phyloP scores from a whole-genome alignment of 768 basidiomycete genomes.

The Cubamyces lactineus region DNA sequence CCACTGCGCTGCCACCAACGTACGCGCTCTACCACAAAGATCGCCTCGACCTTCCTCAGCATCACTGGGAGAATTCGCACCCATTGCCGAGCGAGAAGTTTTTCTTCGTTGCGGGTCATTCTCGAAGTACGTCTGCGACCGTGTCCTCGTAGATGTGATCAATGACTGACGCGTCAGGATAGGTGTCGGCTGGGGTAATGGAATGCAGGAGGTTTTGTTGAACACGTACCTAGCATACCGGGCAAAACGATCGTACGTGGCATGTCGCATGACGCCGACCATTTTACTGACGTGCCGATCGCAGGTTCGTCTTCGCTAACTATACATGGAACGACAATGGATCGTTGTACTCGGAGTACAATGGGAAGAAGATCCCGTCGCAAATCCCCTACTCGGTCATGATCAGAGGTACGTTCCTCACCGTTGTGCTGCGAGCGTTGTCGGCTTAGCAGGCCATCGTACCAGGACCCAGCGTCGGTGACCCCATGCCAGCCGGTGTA shows the following conservation, averaged over 20 bases:
- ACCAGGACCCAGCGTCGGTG: constrained; percentile 47
- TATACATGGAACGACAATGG: constrained; percentile 53
- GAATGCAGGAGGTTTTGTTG: constrained; percentile 58
- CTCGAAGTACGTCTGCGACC: not conserved
- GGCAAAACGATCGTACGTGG: constrained; percentile 51
- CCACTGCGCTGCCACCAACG: not conserved
- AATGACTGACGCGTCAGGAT: not conserved
- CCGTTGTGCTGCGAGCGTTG: not conserved
- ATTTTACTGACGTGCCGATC: not conserved
- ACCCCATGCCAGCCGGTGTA: constrained; percentile 39
- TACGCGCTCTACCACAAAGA: not conserved
- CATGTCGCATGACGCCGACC: not conserved
- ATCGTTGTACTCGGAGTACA: constrained; percentile 42
- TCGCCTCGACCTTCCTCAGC: constrained; percentile 4
- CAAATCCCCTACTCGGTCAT: constrained; percentile 56
- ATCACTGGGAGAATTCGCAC: constrained; percentile 1
- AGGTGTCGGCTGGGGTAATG: constrained; percentile 65
- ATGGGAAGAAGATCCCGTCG: constrained; percentile 53
- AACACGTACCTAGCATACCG: constrained; percentile 51
- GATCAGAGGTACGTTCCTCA: constrained; percentile 43
- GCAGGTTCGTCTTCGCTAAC: constrained; percentile 50
- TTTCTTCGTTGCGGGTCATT: constrained; percentile 8
- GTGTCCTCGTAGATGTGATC: too few species aligned
- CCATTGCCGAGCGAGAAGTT: constrained; percentile 1
- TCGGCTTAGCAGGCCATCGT: not conserved